Base-by-base conservation (phyloP, 495 filamentous ascomycete genomes). In the Aspergillus mulundensis region DNA sequence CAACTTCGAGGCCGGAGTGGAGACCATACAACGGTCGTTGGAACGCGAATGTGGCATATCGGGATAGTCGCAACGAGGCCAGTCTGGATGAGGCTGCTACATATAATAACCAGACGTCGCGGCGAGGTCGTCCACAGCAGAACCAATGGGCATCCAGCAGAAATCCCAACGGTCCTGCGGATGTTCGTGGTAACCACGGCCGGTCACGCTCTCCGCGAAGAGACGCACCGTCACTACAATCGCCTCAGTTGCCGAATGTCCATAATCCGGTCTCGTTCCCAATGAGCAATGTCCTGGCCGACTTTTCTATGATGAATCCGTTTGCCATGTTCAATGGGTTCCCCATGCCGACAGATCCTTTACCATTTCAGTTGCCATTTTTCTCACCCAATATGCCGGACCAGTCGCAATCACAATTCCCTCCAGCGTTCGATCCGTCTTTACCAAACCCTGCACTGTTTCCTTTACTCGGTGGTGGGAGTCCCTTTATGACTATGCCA, bases 1-100 rank as follows among this genome's bases (percentile, higher is more conserved):
- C 46, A 25, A 23, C 40, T 14, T 8, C 45, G 0, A 58, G 24
- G 6, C 15, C 50, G 7, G 49, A 49, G 32, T 64, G 62, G 62
- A 58, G 62, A 23, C 62, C 62, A 1, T 60, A 64, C 42, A 30
- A 41, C 14, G 58, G 53, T 34, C 62, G 62, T 23, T 64, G 62
- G 62, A 53, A 48, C 24, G 28, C 53, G 19, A 64, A 59, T 20
- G 40, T 28, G 15, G 36, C 36, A 28, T 38, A 42, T 43, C 28
- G 42, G 16, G 44, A 46, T 5, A 28, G 8, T 8, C 25, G 41
- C 28, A 24, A 21, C 36, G 55, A 20, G 5, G 28, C 28, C 8
- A 15, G 47, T n/a, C 32, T 1, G 11, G 32, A 39, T 0, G 21
- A 39, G 46, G 24, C 56, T 36, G 12, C 24, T 21, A 11, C 46